Base-by-base conservation (phyloP, 2,329 filamentous ascomycete species). In the Teratosphaeria viscida region DNA sequence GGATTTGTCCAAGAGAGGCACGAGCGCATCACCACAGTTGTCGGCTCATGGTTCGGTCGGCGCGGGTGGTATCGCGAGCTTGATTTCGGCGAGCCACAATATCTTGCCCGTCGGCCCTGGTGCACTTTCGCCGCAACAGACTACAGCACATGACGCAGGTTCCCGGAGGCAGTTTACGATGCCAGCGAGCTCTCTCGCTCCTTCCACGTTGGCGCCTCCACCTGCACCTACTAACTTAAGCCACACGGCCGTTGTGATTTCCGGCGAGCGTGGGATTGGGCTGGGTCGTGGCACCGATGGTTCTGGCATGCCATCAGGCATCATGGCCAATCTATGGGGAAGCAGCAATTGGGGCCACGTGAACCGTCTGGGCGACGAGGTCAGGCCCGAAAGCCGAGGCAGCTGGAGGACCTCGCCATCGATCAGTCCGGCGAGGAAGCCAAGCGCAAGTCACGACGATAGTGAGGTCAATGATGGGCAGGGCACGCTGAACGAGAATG, bases 261-360 rank as follows among this genome's bases (percentile, higher is more conserved):
- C 87, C 66, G 87, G 86, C 57, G 91, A 96, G 69, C 83, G 87
- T 61, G 84, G 85, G 1, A 79, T 90, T 59, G 82, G 81, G 2
- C 74, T 85, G 19, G 85, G 85, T n/a, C 75, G 77, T 55, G 78
- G 52, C 16, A 43, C 77, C 61, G 82, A 85, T 66, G 83, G 79
- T 54, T 81, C 81, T n/a, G 84, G 87, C 52, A 84, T 96, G 74
- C 90, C 92, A 1, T 89, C 88, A 56, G 90, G 90, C 14, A 85
- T 96, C 62, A 84, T 96, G 78, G 92, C 92, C 35, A 97, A 97
- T 71, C 82, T 95, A 59, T 97, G 92, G 92, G 92, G 92, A 56
- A 95, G 86, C 68, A 88, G 85, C 59, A 86, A 91, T 54, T 96
- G 91, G 89, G 84, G 84, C 14, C 82, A 83, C 63, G 75, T 88